These are phyloP conservation scores for Backusella australiensis DNA, from an alignment of 192 early-diverging fungal species.

Conservation along the genomic window DNA sequence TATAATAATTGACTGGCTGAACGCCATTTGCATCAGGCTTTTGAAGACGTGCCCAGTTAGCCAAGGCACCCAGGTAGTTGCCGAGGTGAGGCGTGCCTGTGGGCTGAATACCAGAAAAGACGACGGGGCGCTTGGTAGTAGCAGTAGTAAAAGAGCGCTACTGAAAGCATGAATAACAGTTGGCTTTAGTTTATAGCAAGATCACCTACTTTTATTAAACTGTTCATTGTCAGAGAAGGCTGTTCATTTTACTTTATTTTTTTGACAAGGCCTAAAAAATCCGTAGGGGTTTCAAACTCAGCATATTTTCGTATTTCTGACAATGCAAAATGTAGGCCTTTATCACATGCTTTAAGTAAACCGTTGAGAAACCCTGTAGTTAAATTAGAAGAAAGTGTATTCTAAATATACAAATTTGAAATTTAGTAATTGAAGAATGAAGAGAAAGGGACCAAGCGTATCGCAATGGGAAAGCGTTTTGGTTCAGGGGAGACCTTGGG, in stretches of 20 bases:
- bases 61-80: slow-evolving; percentile 90
- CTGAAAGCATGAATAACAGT: neutral
- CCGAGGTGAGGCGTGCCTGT: slow-evolving; percentile 92
- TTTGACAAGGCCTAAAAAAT: neutral
- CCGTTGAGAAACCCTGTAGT: too few relatives aligned
- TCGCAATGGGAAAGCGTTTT: too few relatives aligned
- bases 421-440: too few relatives aligned
- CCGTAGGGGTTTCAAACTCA: neutral
- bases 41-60: slow-evolving; percentile 84
- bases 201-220: slow-evolving; percentile 3
- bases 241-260: neutral
- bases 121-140: slow-evolving; percentile 14
- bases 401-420: too few relatives aligned
- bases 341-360: too few relatives aligned
- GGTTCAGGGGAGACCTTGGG: too few relatives aligned
- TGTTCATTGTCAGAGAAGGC: slow-evolving; percentile 3
- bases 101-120: slow-evolving; percentile 92
- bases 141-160: slow-evolving; percentile 7
- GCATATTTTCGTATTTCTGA: neutral
- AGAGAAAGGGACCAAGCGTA: too few relatives aligned
- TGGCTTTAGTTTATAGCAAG: neutral
- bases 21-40: slow-evolving; percentile 7
- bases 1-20: slow-evolving; percentile 56
- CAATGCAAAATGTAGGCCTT: too few relatives aligned
- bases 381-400: too few relatives aligned